These are phyloP conservation scores for Rhododendron williamsianum DNA, from an alignment of 148 eudicot species.

Conservation along the genomic window DNA sequence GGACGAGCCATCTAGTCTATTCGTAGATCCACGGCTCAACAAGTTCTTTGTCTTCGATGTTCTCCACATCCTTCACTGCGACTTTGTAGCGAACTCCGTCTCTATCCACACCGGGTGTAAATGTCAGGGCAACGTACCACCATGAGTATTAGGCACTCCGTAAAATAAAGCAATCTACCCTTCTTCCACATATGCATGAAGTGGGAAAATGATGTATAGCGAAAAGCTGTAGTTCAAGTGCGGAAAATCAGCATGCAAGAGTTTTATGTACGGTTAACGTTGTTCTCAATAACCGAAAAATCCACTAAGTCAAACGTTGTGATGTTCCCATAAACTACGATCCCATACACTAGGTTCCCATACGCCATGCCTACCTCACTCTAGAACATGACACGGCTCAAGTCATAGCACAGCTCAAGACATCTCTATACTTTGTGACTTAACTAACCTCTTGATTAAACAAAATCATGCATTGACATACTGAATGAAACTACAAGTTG, in stretches of 20 bases:
- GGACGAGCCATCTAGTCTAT: too few species aligned
- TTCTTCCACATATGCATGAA: too few species aligned
- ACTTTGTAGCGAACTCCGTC: too few species aligned
- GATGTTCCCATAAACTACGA: neutral
- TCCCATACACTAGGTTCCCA: neutral
- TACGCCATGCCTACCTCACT: neutral
- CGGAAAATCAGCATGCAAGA: too few species aligned
- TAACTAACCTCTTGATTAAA: neutral
- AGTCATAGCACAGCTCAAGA: neutral
- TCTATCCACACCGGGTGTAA: neutral
- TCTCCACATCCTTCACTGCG: neutral
- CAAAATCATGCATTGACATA: neutral
- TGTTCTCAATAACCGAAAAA: too few species aligned
- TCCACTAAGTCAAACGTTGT: too few species aligned
- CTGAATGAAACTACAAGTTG: neutral
- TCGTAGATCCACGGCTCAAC: neutral
- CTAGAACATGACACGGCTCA: neutral
- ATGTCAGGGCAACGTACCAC: neutral
- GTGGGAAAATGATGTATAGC: too few species aligned
- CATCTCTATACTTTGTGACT: neutral
- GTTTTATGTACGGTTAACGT: too few species aligned
- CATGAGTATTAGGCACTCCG: neutral
- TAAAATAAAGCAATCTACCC: too few species aligned
- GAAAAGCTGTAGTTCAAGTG: too few species aligned
- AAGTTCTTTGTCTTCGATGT: neutral